Conservation (phyloP, 169 alveolate species). For the Eimeria acervulina region DNA sequence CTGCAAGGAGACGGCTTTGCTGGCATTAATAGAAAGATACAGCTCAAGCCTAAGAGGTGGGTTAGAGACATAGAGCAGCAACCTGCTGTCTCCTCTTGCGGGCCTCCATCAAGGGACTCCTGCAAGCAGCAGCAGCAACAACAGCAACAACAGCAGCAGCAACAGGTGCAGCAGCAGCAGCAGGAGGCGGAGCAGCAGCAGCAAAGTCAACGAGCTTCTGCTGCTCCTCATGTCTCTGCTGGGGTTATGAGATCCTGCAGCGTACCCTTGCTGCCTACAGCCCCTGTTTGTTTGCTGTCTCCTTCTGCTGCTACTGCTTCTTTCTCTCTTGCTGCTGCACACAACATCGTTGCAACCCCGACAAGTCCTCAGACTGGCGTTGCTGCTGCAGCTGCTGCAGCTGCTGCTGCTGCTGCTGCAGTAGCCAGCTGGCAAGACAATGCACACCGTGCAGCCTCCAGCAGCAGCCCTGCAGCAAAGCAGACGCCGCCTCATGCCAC, state of each 20-base stretch:
- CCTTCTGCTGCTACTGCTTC: slow-evolving; percentile 27
- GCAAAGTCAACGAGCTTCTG: neutral
- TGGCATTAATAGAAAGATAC: slow-evolving; percentile 97
- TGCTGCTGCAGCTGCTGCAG: slow-evolving; percentile 51
- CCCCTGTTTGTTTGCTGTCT: neutral
- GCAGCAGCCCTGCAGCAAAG: slow-evolving; percentile 19
- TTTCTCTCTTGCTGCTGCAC: neutral
- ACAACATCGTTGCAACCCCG: neutral
- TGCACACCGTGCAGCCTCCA: neutral
- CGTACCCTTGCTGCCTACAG: neutral
- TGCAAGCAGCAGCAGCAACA: slow-evolving; percentile 66
- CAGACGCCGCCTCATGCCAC: neutral
- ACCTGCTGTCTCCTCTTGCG: neutral
- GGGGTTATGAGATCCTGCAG: slow-evolving; percentile 23
- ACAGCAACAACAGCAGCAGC: slow-evolving; percentile 36
- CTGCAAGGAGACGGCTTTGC: slow-evolving; percentile 97
- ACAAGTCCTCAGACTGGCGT: neutral
- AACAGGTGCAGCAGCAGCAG: slow-evolving; percentile 50
- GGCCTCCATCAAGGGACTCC: neutral
- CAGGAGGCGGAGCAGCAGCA: slow-evolving; percentile 17
- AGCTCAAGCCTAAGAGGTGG: slow-evolving; percentile 91
- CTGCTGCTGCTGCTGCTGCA: slow-evolving; percentile 73
- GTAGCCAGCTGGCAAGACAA: slow-evolving; percentile 19
- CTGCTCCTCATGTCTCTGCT: neutral
- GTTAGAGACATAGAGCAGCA: neutral